Conservation (phyloP, 352 stramenopile species). For the Aphanomyces euteiches region DNA sequence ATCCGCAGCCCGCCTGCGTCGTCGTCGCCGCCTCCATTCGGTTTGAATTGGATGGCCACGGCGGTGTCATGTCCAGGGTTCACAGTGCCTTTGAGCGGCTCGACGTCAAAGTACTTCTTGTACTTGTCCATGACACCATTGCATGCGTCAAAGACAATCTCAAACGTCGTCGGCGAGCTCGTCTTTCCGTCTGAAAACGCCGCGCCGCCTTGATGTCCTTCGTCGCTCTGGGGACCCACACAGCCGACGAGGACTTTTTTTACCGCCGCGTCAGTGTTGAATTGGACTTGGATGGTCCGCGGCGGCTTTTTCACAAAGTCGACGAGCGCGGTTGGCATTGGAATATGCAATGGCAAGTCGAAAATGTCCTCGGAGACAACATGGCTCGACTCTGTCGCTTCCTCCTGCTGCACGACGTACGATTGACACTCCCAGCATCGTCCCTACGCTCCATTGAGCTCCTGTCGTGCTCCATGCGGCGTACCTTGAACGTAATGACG, state of each 20-base stretch:
- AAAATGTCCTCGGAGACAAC: conserved; percentile 62
- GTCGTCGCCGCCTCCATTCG: conserved; percentile 21
- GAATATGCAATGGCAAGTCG: conserved; percentile 54
- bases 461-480: not conserved
- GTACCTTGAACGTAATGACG: conserved; percentile 30
- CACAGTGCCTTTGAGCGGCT: conserved; percentile 62
- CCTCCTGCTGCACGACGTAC: conserved; percentile 49
- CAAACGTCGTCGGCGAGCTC: conserved; percentile 43
- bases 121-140: conserved; percentile 34
- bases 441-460: conserved; percentile 35
- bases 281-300: conserved; percentile 44
- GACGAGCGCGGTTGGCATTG: conserved; percentile 35
- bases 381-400: not conserved
- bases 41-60: conserved; percentile 55
- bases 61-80: conserved; percentile 49
- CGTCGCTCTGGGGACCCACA: conserved; percentile 34
- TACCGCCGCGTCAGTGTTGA: conserved; percentile 35
- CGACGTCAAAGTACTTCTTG: conserved; percentile 57
- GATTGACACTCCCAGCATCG: conserved; percentile 78
- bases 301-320: conserved; percentile 45
- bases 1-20: conserved; percentile 30
- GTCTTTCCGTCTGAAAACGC: conserved; percentile 26
- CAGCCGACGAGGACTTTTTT: conserved; percentile 49
- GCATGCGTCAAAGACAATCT: conserved; percentile 47
- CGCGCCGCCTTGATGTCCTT: conserved; percentile 24